These are phyloP conservation scores for Pyricularia pennisetigena DNA, from an alignment of 2,329 filamentous ascomycete species.

Conservation along the genomic window DNA sequence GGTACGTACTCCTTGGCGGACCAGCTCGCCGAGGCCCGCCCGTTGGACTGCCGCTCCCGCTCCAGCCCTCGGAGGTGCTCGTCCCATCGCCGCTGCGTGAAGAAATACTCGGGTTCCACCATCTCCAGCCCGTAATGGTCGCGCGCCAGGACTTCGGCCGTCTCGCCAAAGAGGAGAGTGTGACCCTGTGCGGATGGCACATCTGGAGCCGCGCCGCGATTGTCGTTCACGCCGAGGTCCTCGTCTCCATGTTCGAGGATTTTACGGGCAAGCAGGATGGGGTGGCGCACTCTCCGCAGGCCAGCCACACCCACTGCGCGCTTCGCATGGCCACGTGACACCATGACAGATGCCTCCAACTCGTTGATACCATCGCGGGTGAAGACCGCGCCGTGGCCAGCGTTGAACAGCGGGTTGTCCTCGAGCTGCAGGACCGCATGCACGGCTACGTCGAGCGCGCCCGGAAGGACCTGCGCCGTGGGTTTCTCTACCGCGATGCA, in stretches of 20 bases:
- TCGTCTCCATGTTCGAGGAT: slow-evolving; percentile 59
- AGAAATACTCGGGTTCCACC: slow-evolving; percentile 65
- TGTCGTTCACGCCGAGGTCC: slow-evolving; percentile 30
- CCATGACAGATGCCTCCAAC: slow-evolving; percentile 82
- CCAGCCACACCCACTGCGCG: slow-evolving; percentile 70
- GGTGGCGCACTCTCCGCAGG: slow-evolving; percentile 65
- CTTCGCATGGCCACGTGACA: slow-evolving; percentile 62
- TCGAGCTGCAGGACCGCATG: slow-evolving; percentile 70
- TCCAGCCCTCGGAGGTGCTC: slow-evolving; percentile 50
- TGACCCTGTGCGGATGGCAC: slow-evolving; percentile 39
- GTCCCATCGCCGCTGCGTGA: slow-evolving; percentile 63
- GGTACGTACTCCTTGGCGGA: slow-evolving; percentile 45
- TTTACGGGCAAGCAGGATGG: slow-evolving; percentile 61
- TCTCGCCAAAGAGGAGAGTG: slow-evolving; percentile 37
- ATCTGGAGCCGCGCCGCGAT: slow-evolving; percentile 8
- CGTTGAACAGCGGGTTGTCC: slow-evolving; percentile 75
- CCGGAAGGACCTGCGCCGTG: slow-evolving; percentile 23
- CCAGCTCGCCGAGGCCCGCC: slow-evolving; percentile 21
- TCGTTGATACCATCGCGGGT: slow-evolving; percentile 75
- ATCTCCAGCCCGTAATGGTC: slow-evolving; percentile 57
- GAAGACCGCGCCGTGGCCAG: slow-evolving; percentile 76
- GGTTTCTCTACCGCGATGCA: neutral
- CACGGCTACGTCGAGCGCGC: slow-evolving; percentile 64
- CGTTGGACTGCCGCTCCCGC: slow-evolving; percentile 23
- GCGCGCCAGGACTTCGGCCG: slow-evolving; percentile 59